These are phyloP conservation scores for Ichthyophthirius multifiliis DNA, from an alignment of 169 alveolate genomes.

Conservation along the genomic window DNA sequence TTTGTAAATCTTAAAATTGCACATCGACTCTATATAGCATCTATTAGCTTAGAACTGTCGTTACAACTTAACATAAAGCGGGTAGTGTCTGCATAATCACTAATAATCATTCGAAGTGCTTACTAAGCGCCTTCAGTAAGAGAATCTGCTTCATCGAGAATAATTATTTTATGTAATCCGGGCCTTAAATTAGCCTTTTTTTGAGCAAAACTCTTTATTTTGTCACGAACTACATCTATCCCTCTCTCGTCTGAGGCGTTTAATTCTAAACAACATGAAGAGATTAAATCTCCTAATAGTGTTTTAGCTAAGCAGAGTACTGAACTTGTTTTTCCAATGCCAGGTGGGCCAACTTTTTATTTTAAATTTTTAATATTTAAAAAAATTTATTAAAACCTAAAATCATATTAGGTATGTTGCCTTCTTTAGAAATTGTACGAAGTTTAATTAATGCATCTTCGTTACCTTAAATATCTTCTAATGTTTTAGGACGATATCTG, in stretches of 20 bases:
- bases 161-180: slow-evolving; percentile 96
- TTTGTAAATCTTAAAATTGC: slow-evolving; percentile 96
- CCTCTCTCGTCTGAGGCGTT: slow-evolving; percentile 99
- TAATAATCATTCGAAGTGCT: slow-evolving; percentile 98
- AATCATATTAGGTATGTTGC: slow-evolving; percentile 97
- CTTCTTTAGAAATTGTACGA: slow-evolving; percentile 92
- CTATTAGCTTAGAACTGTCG: slow-evolving; percentile 97
- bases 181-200: slow-evolving; percentile 92
- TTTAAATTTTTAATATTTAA: neutral
- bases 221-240: slow-evolving; percentile 97
- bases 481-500: slow-evolving; percentile 95
- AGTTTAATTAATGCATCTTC: slow-evolving; percentile 90
- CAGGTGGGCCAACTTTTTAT: slow-evolving; percentile 99
- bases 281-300: slow-evolving; percentile 89
- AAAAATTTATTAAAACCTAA: slow-evolving; percentile 81
- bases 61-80: slow-evolving; percentile 99
- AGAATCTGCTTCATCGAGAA: slow-evolving; percentile 99
- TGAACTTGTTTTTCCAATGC: slow-evolving; percentile 99
- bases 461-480: slow-evolving; percentile 97
- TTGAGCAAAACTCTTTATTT: slow-evolving; percentile 95
- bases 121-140: slow-evolving; percentile 99
- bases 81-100: slow-evolving; percentile 96
- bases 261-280: slow-evolving; percentile 94
- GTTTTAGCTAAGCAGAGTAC: slow-evolving; percentile 96
- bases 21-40: slow-evolving; percentile 99